Evolutionary conservation across 1,284 basidiomycete species (phyloP).

Genomic region (Papiliotrema nemorosa): DNA sequence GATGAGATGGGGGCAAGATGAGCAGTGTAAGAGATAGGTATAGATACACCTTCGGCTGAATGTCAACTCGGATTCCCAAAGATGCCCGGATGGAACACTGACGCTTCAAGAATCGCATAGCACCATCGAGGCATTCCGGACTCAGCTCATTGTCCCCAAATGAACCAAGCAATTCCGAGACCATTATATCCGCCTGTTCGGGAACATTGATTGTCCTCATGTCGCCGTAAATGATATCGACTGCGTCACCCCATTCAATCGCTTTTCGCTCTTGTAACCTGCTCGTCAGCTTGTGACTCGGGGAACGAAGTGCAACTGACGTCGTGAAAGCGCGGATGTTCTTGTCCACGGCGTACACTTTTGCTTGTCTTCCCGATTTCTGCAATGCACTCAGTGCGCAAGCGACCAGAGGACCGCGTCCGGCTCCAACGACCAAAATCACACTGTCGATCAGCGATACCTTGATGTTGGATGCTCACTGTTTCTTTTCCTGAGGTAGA

Average conservation of each 20-base stretch:
- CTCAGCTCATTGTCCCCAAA: conserved; percentile 99
- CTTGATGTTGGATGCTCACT: conserved; percentile 10
- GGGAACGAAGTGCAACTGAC: too few species aligned
- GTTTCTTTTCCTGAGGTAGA: conserved; percentile 50
- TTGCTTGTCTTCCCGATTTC: conserved; percentile 62
- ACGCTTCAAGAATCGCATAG: conserved; percentile 84
- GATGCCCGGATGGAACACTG: conserved; percentile 40
- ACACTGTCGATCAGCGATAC: conserved; percentile 53
- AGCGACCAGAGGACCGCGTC: conserved; percentile 88
- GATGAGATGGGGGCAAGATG: conserved; percentile 91
- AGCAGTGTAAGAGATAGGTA: conserved; percentile 92
- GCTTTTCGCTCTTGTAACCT: conserved; percentile 77
- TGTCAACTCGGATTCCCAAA: not conserved
- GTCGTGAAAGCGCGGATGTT: conserved; percentile 91
- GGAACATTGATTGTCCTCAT: conserved; percentile 81
- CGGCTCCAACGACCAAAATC: conserved; percentile 90
- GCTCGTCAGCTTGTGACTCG: conserved; percentile 7
- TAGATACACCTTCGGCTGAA: conserved; percentile 84
- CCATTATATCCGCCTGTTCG: conserved; percentile 85
- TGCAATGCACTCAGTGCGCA: conserved; percentile 75
- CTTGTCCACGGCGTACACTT: conserved; percentile 90
- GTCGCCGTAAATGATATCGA: conserved; percentile 83
- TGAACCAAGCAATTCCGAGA: conserved; percentile 92
- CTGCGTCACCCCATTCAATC: conserved; percentile 77
- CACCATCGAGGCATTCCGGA: conserved; percentile 96